Percentiles rank a stretch among this genome's conserved stretches.
These are phyloP conservation scores for Pythium oligandrum DNA, from an alignment of 352 stramenopile species.

Conservation along the genomic window DNA sequence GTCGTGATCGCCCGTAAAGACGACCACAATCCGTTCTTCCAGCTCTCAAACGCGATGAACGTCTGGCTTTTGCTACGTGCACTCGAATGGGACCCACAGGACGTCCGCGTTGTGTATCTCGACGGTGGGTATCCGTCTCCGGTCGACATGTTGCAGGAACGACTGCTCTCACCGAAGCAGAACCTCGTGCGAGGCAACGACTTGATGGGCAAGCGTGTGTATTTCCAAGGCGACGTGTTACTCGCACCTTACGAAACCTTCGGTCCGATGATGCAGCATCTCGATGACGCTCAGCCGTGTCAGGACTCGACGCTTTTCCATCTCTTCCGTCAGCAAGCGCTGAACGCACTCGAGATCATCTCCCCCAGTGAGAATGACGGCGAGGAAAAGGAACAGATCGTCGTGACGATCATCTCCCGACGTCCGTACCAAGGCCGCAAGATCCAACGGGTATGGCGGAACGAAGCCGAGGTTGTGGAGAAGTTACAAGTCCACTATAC, in stretches of 20 bases:
- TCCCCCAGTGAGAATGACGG: background rate
- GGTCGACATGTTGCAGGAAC: conserved; percentile 17
- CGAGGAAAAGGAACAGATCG: background rate
- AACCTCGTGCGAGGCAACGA: conserved; percentile 16
- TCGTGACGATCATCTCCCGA: conserved; percentile 23
- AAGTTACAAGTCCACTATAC: conserved; percentile 14
- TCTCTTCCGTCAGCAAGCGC: conserved; percentile 30
- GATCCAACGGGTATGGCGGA: conserved; percentile 23
- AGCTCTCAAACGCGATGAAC: conserved; percentile 23
- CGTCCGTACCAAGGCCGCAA: conserved; percentile 14
- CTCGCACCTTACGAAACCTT: conserved; percentile 45
- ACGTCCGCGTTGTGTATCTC: conserved; percentile 22
- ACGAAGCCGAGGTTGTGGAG: conserved; percentile 20
- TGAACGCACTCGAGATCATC: conserved; percentile 5
- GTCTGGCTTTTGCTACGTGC: conserved; percentile 20
- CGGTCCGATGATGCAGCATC: conserved; percentile 64
- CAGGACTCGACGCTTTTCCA: conserved; percentile 40
- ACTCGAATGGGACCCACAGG: conserved; percentile 8
- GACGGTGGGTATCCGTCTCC: conserved; percentile 23
- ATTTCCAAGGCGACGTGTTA: conserved; percentile 31
- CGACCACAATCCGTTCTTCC: conserved; percentile 36
- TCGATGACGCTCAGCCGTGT: conserved; percentile 61
- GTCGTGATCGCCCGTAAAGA: conserved; percentile 25
- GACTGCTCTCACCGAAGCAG: conserved; percentile 13
- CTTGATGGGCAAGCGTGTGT: conserved; percentile 23